Evolutionary conservation across 202 grass and related monocot genomes (phyloP), one percentile per base, ranked within the genome.

Genomic region (Schoenoplectus triqueter): DNA sequence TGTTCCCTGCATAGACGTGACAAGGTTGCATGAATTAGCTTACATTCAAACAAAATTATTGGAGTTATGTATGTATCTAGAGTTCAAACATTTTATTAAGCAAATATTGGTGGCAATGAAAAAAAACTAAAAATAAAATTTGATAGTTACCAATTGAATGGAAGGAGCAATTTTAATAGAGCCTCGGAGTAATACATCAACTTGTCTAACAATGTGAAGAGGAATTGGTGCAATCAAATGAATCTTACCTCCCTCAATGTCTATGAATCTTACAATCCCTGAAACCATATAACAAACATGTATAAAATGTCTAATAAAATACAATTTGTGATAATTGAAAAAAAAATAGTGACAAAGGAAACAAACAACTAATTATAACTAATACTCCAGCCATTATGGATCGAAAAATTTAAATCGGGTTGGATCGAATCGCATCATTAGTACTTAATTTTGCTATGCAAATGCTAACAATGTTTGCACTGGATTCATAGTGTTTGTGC

Each of bases 221-320:
- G 85, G 67, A 85, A 89, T 21, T 84, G 90, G 88, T 64, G 93
- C 84, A 42, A 92, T 85, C 56, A 95, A 66, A 91, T 81, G 74
- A 82, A 92, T 86, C 52, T 5, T 50, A 81, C 82, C 89, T 69
- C 78, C 67, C 15, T 66, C 57, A 89, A 82, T 45, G 59, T 95
- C 83, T 67, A 95, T 17, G 13, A 71, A 86, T 84, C 86, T 92
- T 63, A 95, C n/a, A 6, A 90, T 86, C 64, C 93, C 90, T 95
- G 76, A 86, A 62, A 84, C 3, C 13, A 81, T 51, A 10, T 19
- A 39, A 20, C 83, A 2, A 39, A 20, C 86, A 1, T 44, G 11
- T 0, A 52, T 15, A 73, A 20, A 6, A 1, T n/a, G n/a, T n/a
- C n/a, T n/a, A 20, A 20, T 66, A 18, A 39, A 3, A 66, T 66